Percentiles rank a stretch among this genome's conserved stretches.
These are phyloP conservation scores for Phalaenopsis aphrodite DNA, from an alignment of 106 monocot genomes.

Conservation along the genomic window DNA sequence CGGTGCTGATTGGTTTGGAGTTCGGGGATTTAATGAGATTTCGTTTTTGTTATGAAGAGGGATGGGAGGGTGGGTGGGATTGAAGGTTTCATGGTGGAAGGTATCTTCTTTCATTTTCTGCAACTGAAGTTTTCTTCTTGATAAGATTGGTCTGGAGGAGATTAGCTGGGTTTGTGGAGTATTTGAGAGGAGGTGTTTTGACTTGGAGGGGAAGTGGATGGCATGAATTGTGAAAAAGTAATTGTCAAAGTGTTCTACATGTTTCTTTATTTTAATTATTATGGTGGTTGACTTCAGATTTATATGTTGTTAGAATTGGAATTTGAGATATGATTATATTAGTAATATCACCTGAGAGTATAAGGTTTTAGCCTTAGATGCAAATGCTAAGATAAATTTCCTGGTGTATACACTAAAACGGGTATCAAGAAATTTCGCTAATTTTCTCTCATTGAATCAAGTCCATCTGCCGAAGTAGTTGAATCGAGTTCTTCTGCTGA, in stretches of 20 bases:
- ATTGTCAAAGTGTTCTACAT: neutral
- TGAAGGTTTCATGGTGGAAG: neutral
- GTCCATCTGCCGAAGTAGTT: too few relatives aligned
- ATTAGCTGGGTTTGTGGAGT: neutral
- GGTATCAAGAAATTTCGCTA: too few relatives aligned
- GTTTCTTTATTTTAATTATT: neutral
- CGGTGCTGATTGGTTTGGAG: neutral
- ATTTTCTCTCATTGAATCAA: too few relatives aligned
- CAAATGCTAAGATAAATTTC: too few relatives aligned
- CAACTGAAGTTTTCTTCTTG: neutral
- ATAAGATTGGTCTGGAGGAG: neutral
- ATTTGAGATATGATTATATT: too few relatives aligned
- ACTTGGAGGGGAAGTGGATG: neutral
- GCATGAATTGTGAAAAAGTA: neutral
- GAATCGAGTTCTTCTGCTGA: too few relatives aligned
- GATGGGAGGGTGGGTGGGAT: neutral
- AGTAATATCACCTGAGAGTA: too few relatives aligned
- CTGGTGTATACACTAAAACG: too few relatives aligned
- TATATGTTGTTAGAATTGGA: too few relatives aligned
- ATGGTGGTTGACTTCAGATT: too few relatives aligned
- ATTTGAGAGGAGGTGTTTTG: neutral
- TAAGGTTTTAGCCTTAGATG: too few relatives aligned
- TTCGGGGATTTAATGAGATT: slow-evolving; percentile 30
- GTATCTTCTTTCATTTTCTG: neutral
- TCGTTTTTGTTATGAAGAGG: slow-evolving; percentile 13